Base-by-base conservation (phyloP, 345 rosid genomes). In the Bruguiera parviflora region DNA sequence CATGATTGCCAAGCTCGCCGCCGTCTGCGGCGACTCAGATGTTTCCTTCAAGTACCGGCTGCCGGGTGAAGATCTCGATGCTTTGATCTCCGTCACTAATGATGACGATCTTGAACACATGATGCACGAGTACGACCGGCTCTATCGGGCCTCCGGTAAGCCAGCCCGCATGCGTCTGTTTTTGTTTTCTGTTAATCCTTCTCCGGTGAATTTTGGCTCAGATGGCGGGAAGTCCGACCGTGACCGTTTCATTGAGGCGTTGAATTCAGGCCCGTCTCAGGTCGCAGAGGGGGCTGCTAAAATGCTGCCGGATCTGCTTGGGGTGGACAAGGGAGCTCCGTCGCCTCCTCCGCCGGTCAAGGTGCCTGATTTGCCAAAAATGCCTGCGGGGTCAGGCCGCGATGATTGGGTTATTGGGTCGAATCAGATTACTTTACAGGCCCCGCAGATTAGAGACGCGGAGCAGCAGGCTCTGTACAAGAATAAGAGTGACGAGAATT, bases 91-190 rank as follows among this genome's bases (percentile, higher is more conserved):
- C 0, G 97, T 94, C 37, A 84, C 97, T 2, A 89, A 88, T 73
- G 97, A 94, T 22, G 96, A 94, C 11, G 97, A 91, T 83, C 92
- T 94, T 18, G 96, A 89, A 35, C 96, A 91, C 77, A 80, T 94
- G 95, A 91, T 91, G 97, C 89, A 86, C 39, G 98, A 94, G 78
- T 88, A 91, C 70, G 97, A 94, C 63, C 93, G 98, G 1, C 81
- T 89, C 32, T 80, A 20, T 58, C 95, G 95, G n/a, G 75, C 78
- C 63, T 79, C 88, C 1, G 79, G 90, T n/a, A 88, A 85, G 84
- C 95, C 97, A 3, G 89, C 90, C 15, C 84, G 98, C 78, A 81
- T 94, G 93, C 85, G 98, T 20, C 73, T 94, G 37, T 91, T 94
- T 71, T 73, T 94, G 31, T 91, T 94, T 32, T 86, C 90, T 49